Percentiles rank a stretch among this genome's conserved stretches.
phyloP scores from a whole-genome alignment of 805 yeast species.

The Candida mattraensis region DNA sequence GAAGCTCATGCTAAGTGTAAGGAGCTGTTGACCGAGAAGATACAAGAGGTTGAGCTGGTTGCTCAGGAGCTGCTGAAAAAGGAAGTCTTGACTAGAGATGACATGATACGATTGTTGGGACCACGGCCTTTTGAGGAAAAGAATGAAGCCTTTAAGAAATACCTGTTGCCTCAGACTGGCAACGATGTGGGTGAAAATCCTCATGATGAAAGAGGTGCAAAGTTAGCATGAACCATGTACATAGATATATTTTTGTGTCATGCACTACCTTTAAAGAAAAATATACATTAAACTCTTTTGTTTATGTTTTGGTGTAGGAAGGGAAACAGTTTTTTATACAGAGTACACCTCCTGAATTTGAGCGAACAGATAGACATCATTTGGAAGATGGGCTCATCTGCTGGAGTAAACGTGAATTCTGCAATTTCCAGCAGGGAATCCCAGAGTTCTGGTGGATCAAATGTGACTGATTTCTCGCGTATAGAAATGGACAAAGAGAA shows the following conservation, averaged over 20 bases:
- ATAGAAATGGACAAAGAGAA: slow-evolving; percentile 75
- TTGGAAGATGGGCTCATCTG: no score
- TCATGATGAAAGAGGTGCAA: slow-evolving; percentile 23
- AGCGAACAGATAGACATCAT: no score
- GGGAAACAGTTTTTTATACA: no score
- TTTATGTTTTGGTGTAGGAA: slow-evolving; percentile 3
- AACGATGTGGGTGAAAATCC: slow-evolving; percentile 19
- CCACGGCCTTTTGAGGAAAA: slow-evolving; percentile 89
- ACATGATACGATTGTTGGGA: slow-evolving; percentile 86
- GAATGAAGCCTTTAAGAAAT: slow-evolving; percentile 87
- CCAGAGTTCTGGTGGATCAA: slow-evolving; percentile 13
- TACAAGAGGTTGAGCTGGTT: slow-evolving; percentile 75
- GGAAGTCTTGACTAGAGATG: slow-evolving; percentile 92
- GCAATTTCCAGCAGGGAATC: slow-evolving; percentile 1
- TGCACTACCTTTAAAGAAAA: neutral
- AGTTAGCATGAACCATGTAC: slow-evolving; percentile 13
- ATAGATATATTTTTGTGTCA: slow-evolving; percentile 4
- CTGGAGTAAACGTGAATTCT: no score
- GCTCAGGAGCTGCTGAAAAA: slow-evolving; percentile 84
- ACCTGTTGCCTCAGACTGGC: slow-evolving; percentile 32
- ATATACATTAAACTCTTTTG: slow-evolving; percentile 2
- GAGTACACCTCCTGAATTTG: no score
- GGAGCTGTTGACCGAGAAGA: slow-evolving; percentile 62
- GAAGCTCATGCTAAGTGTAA: slow-evolving; percentile 75
- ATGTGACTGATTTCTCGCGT: slow-evolving; percentile 26